Evolutionary conservation across 768 basidiomycete species (phyloP).

Genomic region (Steccherinum ochraceum): DNA sequence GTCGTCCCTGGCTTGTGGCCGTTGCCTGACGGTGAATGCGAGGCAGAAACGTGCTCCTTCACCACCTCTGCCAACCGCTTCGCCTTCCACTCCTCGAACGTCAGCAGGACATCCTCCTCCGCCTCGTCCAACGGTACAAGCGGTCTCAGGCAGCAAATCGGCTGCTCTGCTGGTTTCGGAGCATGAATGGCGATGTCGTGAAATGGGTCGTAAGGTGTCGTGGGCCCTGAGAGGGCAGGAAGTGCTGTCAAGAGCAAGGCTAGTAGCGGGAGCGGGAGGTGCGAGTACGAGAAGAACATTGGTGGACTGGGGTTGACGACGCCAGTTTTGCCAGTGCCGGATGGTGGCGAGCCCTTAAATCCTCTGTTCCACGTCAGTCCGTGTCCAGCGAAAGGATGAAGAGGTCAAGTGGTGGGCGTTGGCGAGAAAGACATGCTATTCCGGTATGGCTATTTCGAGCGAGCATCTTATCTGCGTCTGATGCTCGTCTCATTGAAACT

Average conservation of each 20-base stretch:
- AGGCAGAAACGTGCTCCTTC: background rate
- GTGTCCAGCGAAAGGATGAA: background rate
- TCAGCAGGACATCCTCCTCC: slow-evolving; percentile 63
- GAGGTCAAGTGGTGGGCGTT: slow-evolving; percentile 2
- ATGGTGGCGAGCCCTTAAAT: slow-evolving; percentile 6
- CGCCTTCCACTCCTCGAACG: slow-evolving; percentile 87
- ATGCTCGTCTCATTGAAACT: background rate
- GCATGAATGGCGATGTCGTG: slow-evolving; percentile 44
- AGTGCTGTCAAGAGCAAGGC: slow-evolving; percentile 30
- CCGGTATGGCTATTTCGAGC: background rate
- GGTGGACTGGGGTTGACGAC: slow-evolving; percentile 10
- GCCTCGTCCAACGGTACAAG: slow-evolving; percentile 31
- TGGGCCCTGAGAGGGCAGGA: slow-evolving; percentile 27
- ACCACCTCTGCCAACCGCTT: slow-evolving; percentile 42
- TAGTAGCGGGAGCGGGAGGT: slow-evolving; percentile 28
- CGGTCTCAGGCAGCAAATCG: slow-evolving; percentile 66
- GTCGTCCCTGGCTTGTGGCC: background rate
- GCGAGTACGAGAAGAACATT: slow-evolving; percentile 17
- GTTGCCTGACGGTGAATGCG: slow-evolving; percentile 6
- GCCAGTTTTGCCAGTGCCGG: slow-evolving; percentile 11
- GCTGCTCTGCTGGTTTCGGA: slow-evolving; percentile 46
- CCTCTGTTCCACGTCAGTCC: slow-evolving; percentile 1
- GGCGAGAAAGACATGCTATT: background rate
- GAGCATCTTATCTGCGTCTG: background rate
- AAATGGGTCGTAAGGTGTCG: slow-evolving; percentile 53